phyloP scores from a whole-genome alignment of 192 early-diverging fungal genomes.

The Phlyctochytrium planicorne region DNA sequence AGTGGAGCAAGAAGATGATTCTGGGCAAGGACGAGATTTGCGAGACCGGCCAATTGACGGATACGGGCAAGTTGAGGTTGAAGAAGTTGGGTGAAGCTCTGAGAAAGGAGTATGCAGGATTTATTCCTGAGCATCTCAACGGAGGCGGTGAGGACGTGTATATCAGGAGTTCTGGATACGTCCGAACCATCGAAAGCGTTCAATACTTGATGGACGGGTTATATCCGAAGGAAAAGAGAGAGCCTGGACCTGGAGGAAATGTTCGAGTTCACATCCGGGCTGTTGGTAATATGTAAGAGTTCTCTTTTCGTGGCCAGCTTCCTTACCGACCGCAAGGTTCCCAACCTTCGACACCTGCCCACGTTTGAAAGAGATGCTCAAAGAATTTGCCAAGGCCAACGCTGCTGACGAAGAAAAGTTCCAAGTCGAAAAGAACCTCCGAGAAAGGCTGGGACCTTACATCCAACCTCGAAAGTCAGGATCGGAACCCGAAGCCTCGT shows the following conservation, averaged over 20 bases:
- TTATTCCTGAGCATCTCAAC: background rate
- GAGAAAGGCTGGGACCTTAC: too few relatives aligned
- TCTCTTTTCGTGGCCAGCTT: too few relatives aligned
- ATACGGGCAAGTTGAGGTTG: background rate
- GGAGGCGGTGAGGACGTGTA: conserved; percentile 48
- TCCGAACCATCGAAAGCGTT: conserved; percentile 67
- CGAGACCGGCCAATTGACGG: background rate
- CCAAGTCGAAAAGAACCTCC: too few relatives aligned
- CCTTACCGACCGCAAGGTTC: too few relatives aligned
- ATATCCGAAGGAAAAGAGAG: conserved; percentile 44
- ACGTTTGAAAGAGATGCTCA: too few relatives aligned
- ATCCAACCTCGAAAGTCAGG: too few relatives aligned
- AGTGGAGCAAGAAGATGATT: background rate
- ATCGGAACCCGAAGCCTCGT: too few relatives aligned
- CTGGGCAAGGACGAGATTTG: background rate
- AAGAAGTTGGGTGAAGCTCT: background rate
- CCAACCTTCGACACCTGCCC: too few relatives aligned
- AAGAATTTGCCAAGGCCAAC: too few relatives aligned
- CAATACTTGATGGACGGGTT: conserved; percentile 63
- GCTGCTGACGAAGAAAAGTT: too few relatives aligned
- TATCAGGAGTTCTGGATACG: conserved; percentile 58
- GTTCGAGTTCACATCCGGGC: conserved; percentile 10
- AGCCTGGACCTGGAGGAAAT: conserved; percentile 3
- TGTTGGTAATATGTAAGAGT: conserved; percentile 19
- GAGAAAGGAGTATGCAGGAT: background rate